Evolutionary conservation across 75 land plant species (phyloP).

Genomic region (Gnetum montanum): DNA sequence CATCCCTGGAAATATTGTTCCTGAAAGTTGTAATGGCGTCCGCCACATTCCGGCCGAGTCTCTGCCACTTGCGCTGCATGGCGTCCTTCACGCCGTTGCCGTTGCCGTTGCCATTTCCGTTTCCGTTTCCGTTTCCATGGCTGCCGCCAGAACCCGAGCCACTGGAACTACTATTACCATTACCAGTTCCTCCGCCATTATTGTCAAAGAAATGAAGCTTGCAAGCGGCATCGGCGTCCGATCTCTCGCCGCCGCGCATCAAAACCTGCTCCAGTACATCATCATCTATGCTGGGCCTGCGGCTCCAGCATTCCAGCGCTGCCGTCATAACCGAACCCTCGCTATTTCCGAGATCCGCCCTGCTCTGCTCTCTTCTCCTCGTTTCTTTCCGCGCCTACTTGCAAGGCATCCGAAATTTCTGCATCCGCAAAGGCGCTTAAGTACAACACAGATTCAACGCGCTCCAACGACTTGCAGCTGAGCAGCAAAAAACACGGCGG

Average conservation of each 20-base stretch:
- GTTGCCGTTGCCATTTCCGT: slow-evolving; percentile 2
- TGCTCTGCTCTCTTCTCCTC: no score
- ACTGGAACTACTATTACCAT: slow-evolving; percentile 4
- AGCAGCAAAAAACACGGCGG: no score
- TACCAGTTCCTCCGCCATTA: slow-evolving; percentile 5
- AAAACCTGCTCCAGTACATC: slow-evolving; percentile 63
- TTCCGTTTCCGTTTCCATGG: background rate
- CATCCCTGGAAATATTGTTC: slow-evolving; percentile 20
- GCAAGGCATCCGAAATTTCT: background rate
- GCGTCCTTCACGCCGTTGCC: slow-evolving; percentile 13
- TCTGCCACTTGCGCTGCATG: slow-evolving; percentile 30
- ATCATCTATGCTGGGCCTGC: slow-evolving; percentile 62
- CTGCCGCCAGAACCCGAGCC: no score
- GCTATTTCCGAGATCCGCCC: slow-evolving; percentile 1
- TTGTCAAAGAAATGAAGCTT: background rate
- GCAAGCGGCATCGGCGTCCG: slow-evolving; percentile 35
- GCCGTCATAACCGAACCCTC: slow-evolving; percentile 34
- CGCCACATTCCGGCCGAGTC: slow-evolving; percentile 42
- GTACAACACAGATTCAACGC: background rate
- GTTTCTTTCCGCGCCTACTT: background rate
- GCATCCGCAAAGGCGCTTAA: background rate
- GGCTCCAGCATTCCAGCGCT: slow-evolving; percentile 70
- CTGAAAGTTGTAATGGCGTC: slow-evolving; percentile 49
- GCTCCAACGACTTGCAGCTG: background rate
- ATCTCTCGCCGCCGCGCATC: slow-evolving; percentile 45